Evolutionary conservation across 345 rosid species (phyloP).

Genomic region (Acer saccharum): DNA sequence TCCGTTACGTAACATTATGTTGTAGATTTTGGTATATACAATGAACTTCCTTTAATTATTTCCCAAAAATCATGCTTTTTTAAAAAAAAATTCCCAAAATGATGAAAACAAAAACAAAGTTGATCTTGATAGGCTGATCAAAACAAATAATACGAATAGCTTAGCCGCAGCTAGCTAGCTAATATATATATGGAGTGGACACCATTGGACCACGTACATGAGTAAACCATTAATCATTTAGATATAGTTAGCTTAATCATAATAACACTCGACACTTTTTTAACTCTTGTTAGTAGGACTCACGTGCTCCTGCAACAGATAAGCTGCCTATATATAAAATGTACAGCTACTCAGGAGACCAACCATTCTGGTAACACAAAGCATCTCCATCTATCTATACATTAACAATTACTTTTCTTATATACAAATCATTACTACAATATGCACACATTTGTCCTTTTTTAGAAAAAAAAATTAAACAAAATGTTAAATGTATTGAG

Average conservation of each 20-base stretch:
- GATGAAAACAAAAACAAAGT: constrained; percentile 12
- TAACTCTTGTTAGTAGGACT: constrained; percentile 2
- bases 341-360: constrained; percentile 11
- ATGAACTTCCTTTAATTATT: background rate
- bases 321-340: background rate
- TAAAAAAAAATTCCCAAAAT: background rate
- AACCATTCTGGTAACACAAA: background rate
- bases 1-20: too few relatives aligned
- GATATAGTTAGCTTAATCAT: background rate
- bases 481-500: too few relatives aligned
- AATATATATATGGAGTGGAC: background rate
- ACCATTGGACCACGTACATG: background rate
- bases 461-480: too few relatives aligned
- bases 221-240: background rate
- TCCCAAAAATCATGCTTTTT: background rate
- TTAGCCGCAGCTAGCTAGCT: background rate
- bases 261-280: background rate
- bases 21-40: background rate
- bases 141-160: too few relatives aligned
- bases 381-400: background rate
- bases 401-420: background rate
- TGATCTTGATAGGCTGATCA: background rate
- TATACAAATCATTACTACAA: background rate
- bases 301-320: constrained; percentile 18
- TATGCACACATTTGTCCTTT: background rate